Percentiles rank a stretch among this genome's conserved stretches.
Conservation (phyloP, 257 asterid species). For the Lantana camara region DNA sequence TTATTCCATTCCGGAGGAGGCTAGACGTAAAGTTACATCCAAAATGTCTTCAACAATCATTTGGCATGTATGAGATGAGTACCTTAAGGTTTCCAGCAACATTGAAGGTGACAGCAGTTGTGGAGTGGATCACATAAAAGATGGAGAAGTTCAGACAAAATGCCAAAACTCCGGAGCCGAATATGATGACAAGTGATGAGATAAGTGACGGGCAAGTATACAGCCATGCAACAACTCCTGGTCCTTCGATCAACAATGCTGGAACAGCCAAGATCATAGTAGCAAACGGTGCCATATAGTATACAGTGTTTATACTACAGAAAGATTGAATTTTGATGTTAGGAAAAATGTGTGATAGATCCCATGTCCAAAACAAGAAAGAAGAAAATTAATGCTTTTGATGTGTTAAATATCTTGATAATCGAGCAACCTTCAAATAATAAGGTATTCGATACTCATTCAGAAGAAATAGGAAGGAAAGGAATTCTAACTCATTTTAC, state of each 20-base stretch:
- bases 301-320: slow-evolving; percentile 90
- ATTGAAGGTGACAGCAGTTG: slow-evolving; percentile 96
- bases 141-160: slow-evolving; percentile 94
- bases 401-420: not conserved
- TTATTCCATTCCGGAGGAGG: no score
- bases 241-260: slow-evolving; percentile 81
- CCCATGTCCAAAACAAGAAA: not conserved
- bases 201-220: slow-evolving; percentile 55
- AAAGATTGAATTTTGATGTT: not conserved
- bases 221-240: slow-evolving; percentile 75
- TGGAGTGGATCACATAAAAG: slow-evolving; percentile 95
- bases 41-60: not conserved
- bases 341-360: not conserved
- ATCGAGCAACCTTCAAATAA: not conserved
- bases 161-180: slow-evolving; percentile 89
- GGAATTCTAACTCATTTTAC: not conserved
- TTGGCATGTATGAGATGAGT: slow-evolving; percentile 11
- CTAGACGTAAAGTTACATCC: not conserved
- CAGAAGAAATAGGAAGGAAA: not conserved
- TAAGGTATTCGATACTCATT: no score
- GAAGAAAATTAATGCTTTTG: slow-evolving; percentile 15
- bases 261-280: slow-evolving; percentile 89
- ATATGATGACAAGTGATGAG: slow-evolving; percentile 65
- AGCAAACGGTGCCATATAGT: slow-evolving; percentile 96
- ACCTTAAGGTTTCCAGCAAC: slow-evolving; percentile 99